phyloP scores from a whole-genome alignment of 2,329 filamentous ascomycete species.

The Aspergillus calidoustus region DNA sequence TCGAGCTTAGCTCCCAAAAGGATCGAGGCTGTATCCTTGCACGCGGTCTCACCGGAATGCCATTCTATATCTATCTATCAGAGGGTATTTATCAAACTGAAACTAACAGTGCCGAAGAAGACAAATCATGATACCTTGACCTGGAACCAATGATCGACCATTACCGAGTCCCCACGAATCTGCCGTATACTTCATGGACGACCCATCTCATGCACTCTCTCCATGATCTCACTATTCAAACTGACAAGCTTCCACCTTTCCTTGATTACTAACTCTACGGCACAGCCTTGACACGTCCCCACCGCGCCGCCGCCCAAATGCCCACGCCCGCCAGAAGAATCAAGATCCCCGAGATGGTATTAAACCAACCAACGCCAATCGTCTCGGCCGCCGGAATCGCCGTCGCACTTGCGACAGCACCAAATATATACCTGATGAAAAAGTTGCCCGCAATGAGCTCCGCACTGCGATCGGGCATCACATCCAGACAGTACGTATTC shows the following conservation, averaged over 20 bases:
- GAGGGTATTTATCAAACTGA: not conserved
- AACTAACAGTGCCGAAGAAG: not conserved
- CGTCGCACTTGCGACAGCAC: constrained; percentile 70
- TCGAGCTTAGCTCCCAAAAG: too few species aligned
- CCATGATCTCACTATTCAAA: too few species aligned
- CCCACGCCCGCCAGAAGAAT: constrained; percentile 1
- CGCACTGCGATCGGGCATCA: constrained; percentile 70
- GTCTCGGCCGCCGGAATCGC: constrained; percentile 74
- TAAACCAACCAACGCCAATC: constrained; percentile 83
- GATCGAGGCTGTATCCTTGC: too few species aligned
- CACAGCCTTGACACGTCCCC: not conserved
- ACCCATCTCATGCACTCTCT: too few species aligned
- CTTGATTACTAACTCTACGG: not conserved
- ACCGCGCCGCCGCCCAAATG: not conserved
- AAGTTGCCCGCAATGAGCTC: constrained; percentile 84
- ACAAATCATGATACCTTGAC: not conserved
- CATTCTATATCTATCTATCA: not conserved
- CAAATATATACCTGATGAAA: constrained; percentile 75
- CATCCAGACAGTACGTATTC: constrained; percentile 82
- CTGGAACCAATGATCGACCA: too few species aligned
- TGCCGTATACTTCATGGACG: too few species aligned
- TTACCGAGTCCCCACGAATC: too few species aligned
- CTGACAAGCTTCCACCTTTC: too few species aligned
- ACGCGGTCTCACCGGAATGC: not conserved
- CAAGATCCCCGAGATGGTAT: constrained; percentile 63